Conservation (phyloP, 2,329 filamentous ascomycete genomes). For the Aspergillus jensenii region DNA sequence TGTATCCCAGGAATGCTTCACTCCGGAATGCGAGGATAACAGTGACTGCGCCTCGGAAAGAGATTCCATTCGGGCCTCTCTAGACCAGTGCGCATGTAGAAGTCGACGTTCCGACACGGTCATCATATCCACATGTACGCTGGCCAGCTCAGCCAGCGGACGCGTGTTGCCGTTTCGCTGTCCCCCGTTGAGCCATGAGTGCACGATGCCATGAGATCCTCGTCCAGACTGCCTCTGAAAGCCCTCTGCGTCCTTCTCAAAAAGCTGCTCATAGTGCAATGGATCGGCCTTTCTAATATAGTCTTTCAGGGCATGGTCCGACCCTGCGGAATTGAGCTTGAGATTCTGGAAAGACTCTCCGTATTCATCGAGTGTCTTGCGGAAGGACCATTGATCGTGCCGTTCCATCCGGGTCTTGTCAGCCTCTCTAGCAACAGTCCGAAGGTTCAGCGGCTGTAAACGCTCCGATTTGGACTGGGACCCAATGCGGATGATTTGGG, state of each 20-base stretch:
- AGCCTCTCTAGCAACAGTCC: conserved; percentile 27
- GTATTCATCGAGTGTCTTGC: background rate
- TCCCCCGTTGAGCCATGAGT: conserved; percentile 22
- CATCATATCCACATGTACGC: conserved; percentile 20
- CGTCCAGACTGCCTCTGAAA: background rate
- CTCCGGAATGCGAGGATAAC: conserved; percentile 4
- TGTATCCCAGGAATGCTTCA: conserved; percentile 16
- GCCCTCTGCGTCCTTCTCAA: conserved; percentile 1
- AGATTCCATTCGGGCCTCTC: conserved; percentile 2
- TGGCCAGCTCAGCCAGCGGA: conserved; percentile 8
- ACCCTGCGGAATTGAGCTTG: background rate
- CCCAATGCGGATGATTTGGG: conserved; percentile 62
- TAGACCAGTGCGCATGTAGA: conserved; percentile 33
- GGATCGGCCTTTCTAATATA: background rate
- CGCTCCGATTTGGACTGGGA: conserved; percentile 56
- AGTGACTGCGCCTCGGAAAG: conserved; percentile 2
- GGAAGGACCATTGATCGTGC: background rate
- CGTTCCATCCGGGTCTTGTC: conserved; percentile 14
- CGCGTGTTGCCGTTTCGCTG: conserved; percentile 2
- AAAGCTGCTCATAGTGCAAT: conserved; percentile 1
- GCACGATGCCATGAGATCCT: conserved; percentile 9
- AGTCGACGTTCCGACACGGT: conserved; percentile 20
- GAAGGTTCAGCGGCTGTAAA: conserved; percentile 54
- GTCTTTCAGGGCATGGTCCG: background rate
- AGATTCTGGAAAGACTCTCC: conserved; percentile 1